A percentile compares a stretch with the other conserved stretches of the same genome.
phyloP scores from a whole-genome alignment of 164 flowering plant genomes.

The Vitis labrusca region DNA sequence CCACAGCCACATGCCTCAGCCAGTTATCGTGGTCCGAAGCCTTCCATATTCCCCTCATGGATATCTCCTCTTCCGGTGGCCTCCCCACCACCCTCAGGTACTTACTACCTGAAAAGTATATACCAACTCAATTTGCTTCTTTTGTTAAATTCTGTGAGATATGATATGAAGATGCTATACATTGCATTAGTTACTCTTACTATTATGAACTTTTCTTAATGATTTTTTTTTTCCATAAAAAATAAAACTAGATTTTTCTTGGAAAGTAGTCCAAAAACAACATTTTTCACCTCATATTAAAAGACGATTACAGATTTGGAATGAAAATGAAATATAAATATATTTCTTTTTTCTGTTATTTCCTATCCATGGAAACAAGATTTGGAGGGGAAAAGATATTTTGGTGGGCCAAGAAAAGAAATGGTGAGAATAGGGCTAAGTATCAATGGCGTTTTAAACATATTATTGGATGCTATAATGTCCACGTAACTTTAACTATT shows the following conservation, averaged over 20 bases:
- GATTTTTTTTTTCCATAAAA: neutral
- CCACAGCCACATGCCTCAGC: conserved; percentile 52
- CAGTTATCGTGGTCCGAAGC: conserved; percentile 93
- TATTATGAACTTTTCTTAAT: neutral
- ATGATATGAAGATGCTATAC: too few species aligned
- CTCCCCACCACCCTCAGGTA: conserved; percentile 54
- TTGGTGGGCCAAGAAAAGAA: neutral
- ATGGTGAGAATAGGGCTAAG: neutral
- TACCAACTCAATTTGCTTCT: too few species aligned
- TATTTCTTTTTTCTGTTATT: neutral
- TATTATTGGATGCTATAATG: too few species aligned
- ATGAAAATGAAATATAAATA: too few species aligned
- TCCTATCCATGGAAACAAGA: neutral
- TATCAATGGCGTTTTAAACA: too few species aligned
- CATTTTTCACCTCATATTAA: too few species aligned
- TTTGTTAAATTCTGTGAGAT: neutral
- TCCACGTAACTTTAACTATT: too few species aligned
- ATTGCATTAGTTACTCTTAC: too few species aligned
- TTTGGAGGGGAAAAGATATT: neutral
- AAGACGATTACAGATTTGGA: too few species aligned
- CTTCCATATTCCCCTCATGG: conserved; percentile 71
- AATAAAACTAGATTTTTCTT: too few species aligned
- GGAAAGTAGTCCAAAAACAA: too few species aligned
- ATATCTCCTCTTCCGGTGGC: conserved; percentile 21
- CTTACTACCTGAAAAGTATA: neutral